phyloP scores from a whole-genome alignment of 2,329 filamentous ascomycete species.

The Emergomyces pasteurianus region DNA sequence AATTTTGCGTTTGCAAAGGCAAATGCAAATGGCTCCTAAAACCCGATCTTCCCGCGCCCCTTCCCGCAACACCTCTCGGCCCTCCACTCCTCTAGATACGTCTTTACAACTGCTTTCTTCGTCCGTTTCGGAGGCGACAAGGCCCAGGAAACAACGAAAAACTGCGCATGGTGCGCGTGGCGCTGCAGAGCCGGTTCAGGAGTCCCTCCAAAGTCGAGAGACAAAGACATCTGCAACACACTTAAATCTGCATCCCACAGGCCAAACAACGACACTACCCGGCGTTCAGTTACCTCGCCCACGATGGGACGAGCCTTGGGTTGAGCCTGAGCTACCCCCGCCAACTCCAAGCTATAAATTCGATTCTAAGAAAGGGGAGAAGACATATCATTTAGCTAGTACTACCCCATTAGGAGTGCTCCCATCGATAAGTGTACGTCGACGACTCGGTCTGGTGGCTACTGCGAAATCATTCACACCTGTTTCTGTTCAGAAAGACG shows the following conservation, averaged over 20 bases:
- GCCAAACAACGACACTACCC: not conserved
- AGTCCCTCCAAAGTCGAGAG: constrained; percentile 3
- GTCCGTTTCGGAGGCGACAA: constrained; percentile 17
- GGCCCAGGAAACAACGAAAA: constrained; percentile 20
- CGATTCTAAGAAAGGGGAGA: not conserved
- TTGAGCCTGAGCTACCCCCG: not conserved
- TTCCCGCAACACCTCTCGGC: constrained; percentile 20
- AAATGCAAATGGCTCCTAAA: constrained; percentile 21
- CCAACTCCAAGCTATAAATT: not conserved
- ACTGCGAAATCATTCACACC: not conserved
- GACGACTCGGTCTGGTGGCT: not conserved
- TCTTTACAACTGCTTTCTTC: constrained; percentile 13
- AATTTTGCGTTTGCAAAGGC: too few species aligned
- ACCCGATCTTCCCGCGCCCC: constrained; percentile 23
- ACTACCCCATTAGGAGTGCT: not conserved
- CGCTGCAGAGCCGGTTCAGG: constrained; percentile 13
- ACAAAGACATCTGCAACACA: constrained; percentile 3
- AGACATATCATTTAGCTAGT: not conserved
- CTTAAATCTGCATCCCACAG: not conserved
- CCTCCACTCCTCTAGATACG: constrained; percentile 20
- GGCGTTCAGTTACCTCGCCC: not conserved
- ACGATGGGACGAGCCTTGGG: not conserved
- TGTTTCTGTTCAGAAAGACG: constrained; percentile 5
- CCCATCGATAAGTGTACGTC: not conserved
- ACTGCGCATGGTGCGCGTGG: constrained; percentile 17